Evolutionary conservation across 495 filamentous ascomycete genomes (phyloP), one percentile per base, ranked within the genome.

Genomic region (Podospora pseudopauciseta): DNA sequence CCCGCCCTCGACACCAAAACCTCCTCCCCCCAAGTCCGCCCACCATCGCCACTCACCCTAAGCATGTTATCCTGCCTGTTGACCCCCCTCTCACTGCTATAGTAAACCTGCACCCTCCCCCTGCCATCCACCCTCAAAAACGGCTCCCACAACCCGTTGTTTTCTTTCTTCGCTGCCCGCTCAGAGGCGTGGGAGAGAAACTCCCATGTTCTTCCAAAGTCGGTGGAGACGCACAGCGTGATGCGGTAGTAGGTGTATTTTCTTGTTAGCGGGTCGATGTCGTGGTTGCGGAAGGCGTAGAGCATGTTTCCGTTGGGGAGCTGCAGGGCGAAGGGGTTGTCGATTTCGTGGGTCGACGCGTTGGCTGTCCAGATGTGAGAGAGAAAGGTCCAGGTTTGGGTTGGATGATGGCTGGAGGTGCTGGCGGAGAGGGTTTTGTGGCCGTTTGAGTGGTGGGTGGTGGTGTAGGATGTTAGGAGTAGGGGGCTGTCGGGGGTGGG

Each of bases 201-300:
- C 1, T 19, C 34, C 69, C 65, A 71, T 0, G 27, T 61, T 0
- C 0, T 1, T 2, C 68, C 69, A 6, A 53, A 63, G 54, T 73
- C 66, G 7, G 65, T 63, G n/a, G 66, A 71, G 27, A 26, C 34
- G 9, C 69, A 71, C 6, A 71, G 15, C 0, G 39, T 65, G 63
- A 73, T 70, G 9, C 71, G 65, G 69, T 71, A 71, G 0, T 80
- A 80, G 0, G 81, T 85, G 68, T 83, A 86, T 1, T 26, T 71
- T 28, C 75, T 61, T 0, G 76, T 77, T 0, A 79, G 74, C 3
- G 63, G 15, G 58, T 79, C 75, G 27, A 63, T 39, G 64, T 88
- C 84, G 71, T 89, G 87, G 73, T 89, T 88, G 30, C 87, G 83
- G 71, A 87, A 89, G 0, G 87, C 86, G 6, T 81, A 83, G 0